These are phyloP conservation scores for Neltuma alba DNA, from an alignment of 306 rosid species.

Conservation along the genomic window DNA sequence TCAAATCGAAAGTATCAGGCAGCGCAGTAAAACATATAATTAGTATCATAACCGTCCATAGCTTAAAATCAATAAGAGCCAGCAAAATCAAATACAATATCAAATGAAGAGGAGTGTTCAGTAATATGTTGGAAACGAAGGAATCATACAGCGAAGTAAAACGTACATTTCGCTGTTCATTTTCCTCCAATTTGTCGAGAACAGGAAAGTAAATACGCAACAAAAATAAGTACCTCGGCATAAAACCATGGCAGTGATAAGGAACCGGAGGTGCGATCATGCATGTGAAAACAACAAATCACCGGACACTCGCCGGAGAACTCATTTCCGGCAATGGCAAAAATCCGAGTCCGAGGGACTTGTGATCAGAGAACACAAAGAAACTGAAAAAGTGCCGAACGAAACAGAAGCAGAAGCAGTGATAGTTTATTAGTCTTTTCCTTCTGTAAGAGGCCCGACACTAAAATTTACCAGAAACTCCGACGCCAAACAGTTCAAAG, in stretches of 20 bases:
- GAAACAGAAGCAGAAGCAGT: not conserved
- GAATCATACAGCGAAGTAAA: not conserved
- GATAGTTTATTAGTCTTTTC: not conserved
- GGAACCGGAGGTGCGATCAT: slow-evolving; percentile 37
- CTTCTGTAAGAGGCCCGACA: slow-evolving; percentile 7
- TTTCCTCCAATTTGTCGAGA: slow-evolving; percentile 37
- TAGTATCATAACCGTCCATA: slow-evolving; percentile 36
- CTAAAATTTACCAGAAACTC: slow-evolving; percentile 33
- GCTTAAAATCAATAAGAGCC: slow-evolving; percentile 9
- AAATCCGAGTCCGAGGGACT: slow-evolving; percentile 13
- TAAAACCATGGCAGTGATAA: slow-evolving; percentile 45
- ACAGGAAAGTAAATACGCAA: slow-evolving; percentile 35
- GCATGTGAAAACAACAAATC: slow-evolving; percentile 40
- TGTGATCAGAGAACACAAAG: slow-evolving; percentile 27
- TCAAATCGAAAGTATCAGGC: not conserved
- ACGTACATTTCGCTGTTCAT: not conserved
- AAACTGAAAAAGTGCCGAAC: not conserved
- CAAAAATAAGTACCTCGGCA: slow-evolving; percentile 44
- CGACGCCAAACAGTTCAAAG: slow-evolving; percentile 27
- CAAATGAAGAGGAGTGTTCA: slow-evolving; percentile 10
- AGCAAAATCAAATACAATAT: not conserved
- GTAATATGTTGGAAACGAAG: not conserved
- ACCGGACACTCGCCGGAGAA: slow-evolving; percentile 31
- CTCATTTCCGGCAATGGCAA: slow-evolving; percentile 47
- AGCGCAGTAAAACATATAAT: slow-evolving; percentile 12